Evolutionary conservation across 2,329 filamentous ascomycete genomes (phyloP), one percentile per base, ranked within the genome.

Genomic region (Coniochaeta sp.): DNA sequence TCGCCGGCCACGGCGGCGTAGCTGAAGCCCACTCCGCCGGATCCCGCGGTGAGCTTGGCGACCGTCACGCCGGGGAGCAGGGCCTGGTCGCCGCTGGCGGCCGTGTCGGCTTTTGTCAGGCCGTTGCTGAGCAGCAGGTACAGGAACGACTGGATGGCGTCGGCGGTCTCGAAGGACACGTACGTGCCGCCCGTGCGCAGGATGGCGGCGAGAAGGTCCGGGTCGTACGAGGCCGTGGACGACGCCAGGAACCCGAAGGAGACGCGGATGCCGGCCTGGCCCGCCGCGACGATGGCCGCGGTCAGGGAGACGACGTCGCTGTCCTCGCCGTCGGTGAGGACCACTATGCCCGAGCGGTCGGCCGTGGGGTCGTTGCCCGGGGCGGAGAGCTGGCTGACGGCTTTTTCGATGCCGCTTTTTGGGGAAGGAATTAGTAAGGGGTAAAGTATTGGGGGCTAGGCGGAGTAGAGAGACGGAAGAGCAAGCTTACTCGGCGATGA

Each of bases 281-380:
- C 58, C 3, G 64, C 62, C 4, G 52, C 58, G 38, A 60, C 55
- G 22, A 66, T 62, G 26, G 59, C 44, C n/a, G 56, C 19, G 22
- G 65, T 60, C 3, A 63, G 58, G n/a, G 34, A 36, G 14, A 57
- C 50, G n/a, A 58, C 36, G 58, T 62, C 42, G n/a, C 57, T 38
- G 59, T 65, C 63, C 32, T 65, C 61, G 28, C 64, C 63, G 40
- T 66, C 64, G 57, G 64, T 65, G 14, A 66, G 61, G 34, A 66
- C 61, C 9, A 66, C 56, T 34, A 66, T 65, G 50, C 62, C 62
- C 16, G 63, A 62, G 36, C 62, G 61, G 57, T 61, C 63, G 30
- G 60, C 58, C 1, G 61, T 62, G 14, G 58, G 36, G 56, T 59
- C 57, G 40, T 36, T 55, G 24, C 57, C 57, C 28, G 60, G 40